These are phyloP conservation scores for Podaxis rugospora DNA, from an alignment of 768 basidiomycete genomes.

Conservation along the genomic window DNA sequence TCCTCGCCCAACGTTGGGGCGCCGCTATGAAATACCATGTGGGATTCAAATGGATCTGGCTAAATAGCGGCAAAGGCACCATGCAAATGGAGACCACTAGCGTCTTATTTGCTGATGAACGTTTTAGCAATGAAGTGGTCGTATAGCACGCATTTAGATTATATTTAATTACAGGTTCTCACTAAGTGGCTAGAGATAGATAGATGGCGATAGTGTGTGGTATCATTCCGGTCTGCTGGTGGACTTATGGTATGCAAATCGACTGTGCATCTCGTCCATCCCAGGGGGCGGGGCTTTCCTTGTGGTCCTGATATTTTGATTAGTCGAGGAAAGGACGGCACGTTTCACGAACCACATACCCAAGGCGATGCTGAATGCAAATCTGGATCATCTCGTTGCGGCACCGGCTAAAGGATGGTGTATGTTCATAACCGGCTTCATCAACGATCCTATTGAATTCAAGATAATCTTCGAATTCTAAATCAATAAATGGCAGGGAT, in stretches of 20 bases:
- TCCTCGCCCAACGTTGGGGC: conserved; percentile 37
- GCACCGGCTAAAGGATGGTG: background rate
- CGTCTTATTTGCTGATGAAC: conserved; percentile 37
- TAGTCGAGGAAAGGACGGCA: background rate
- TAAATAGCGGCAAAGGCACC: conserved; percentile 27
- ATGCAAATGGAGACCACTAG: conserved; percentile 27
- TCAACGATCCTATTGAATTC: conserved; percentile 1
- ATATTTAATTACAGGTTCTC: background rate
- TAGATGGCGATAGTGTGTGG: background rate
- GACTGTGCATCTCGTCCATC: background rate
- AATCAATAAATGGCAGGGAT: background rate
- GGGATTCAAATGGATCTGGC: conserved; percentile 49
- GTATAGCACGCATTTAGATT: background rate
- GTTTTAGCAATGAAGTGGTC: conserved; percentile 9
- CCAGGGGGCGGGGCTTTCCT: background rate
- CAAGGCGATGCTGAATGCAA: conserved; percentile 4
- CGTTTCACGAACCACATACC: background rate
- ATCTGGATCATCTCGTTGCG: background rate
- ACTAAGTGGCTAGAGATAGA: background rate
- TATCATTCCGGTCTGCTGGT: background rate
- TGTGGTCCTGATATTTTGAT: background rate
- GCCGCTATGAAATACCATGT: conserved; percentile 40
- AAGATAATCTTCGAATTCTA: background rate
- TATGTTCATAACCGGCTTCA: background rate
- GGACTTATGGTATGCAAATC: background rate